Evolutionary conservation across 768 basidiomycete species (phyloP).

Genomic region (Tulasnella calospora): DNA sequence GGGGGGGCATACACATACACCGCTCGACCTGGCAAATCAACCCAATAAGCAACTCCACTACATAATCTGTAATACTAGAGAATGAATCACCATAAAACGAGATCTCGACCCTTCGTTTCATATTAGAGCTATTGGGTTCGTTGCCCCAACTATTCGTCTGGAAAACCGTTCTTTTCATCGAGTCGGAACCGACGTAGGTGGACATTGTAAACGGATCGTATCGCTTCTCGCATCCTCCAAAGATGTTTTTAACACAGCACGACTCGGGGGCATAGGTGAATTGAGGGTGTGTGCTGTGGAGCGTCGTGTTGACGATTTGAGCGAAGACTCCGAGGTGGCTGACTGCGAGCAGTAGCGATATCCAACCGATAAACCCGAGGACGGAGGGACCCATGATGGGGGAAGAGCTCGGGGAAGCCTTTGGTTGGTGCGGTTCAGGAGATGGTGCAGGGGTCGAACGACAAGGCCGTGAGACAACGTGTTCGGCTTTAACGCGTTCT

Average conservation of each 20-base stretch:
- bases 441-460: no score
- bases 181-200: neutral
- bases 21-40: neutral
- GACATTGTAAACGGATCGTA: neutral
- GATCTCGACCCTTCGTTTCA: neutral
- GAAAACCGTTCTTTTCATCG: neutral
- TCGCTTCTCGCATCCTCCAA: neutral
- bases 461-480: no score
- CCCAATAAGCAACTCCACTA: neutral
- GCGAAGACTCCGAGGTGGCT: neutral
- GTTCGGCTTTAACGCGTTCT: no score
- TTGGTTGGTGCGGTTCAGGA: no score
- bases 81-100: neutral
- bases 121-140: neutral
- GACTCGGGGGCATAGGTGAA: slow-evolving; percentile 4
- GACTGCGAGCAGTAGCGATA: neutral
- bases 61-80: neutral
- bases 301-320: neutral
- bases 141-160: neutral
- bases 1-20: slow-evolving; percentile 3
- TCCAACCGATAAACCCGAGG: neutral
- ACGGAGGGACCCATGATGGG: neutral
- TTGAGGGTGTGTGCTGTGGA: slow-evolving; percentile 5
- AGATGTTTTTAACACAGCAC: neutral
- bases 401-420: neutral